Percentiles rank a stretch among this genome's conserved stretches.
Conservation (phyloP, 768 basidiomycete genomes). For the Ramaria rubella region DNA sequence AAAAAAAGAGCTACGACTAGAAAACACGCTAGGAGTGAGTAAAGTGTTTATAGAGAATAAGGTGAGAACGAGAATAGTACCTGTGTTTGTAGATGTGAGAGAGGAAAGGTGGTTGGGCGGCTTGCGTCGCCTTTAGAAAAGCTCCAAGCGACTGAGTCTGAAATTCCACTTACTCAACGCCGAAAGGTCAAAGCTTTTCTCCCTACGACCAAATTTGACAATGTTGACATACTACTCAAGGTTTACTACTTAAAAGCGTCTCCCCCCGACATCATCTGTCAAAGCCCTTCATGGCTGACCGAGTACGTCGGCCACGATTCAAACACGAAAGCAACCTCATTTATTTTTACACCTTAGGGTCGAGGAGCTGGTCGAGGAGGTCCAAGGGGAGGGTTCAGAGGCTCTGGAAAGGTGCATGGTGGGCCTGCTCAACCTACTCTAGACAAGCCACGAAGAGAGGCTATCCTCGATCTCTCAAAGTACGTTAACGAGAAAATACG, state of each 20-base stretch:
- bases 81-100: constrained; percentile 12
- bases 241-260: background rate
- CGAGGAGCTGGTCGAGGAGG: constrained; percentile 49
- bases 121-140: constrained; percentile 10
- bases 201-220: background rate
- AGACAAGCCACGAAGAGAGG: constrained; percentile 85
- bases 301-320: constrained; percentile 37
- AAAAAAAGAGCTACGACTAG: constrained; percentile 5
- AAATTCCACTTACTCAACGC: background rate
- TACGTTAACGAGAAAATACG: constrained; percentile 89
- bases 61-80: background rate
- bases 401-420: constrained; percentile 43
- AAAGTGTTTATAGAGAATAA: too few relatives aligned
- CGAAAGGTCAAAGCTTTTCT: background rate
- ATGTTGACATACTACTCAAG: background rate
- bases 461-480: constrained; percentile 91
- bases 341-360: constrained; percentile 38
- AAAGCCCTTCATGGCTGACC: constrained; percentile 45
- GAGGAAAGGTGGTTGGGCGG: constrained; percentile 21
- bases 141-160: background rate
- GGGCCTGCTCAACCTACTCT: constrained; percentile 43
- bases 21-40: too few relatives aligned
- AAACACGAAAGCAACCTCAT: constrained; percentile 3
- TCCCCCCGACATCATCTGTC: background rate
- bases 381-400: constrained; percentile 34